Conservation (phyloP, 768 basidiomycete genomes). For the Rickenella mellea region DNA sequence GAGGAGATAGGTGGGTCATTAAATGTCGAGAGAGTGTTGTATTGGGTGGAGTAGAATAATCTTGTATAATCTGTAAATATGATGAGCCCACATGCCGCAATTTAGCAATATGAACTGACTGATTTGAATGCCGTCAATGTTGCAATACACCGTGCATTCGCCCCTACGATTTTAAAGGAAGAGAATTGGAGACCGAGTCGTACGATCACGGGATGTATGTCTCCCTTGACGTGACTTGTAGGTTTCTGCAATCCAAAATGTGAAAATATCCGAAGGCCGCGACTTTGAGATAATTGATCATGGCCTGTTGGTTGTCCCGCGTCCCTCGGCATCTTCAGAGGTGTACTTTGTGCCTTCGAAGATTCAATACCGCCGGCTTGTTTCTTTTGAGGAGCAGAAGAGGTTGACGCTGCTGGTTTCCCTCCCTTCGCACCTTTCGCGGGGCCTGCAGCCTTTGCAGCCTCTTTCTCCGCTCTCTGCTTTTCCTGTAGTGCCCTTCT, state of each 20-base stretch:
- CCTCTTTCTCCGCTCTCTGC: conserved; percentile 70
- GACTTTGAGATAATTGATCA: conserved; percentile 30
- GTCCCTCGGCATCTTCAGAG: not conserved
- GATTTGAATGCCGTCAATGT: conserved; percentile 87
- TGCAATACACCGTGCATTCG: conserved; percentile 92
- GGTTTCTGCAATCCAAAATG: conserved; percentile 75
- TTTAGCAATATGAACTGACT: conserved; percentile 32
- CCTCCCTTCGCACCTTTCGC: conserved; percentile 6
- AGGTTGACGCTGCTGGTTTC: conserved; percentile 5
- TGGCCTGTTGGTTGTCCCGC: conserved; percentile 25
- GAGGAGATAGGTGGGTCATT: conserved; percentile 85
- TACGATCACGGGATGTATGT: conserved; percentile 82
- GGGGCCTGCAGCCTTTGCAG: conserved; percentile 26
- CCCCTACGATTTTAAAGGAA: conserved; percentile 86
- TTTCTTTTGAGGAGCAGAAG: conserved; percentile 7
- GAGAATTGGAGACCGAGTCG: conserved; percentile 85
- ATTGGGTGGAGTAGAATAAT: conserved; percentile 79
- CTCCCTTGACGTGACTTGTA: conserved; percentile 14
- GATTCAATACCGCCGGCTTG: conserved; percentile 4
- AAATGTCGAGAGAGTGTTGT: conserved; percentile 85
- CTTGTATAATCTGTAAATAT: conserved; percentile 68
- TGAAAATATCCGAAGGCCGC: conserved; percentile 74
- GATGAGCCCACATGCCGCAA: conserved; percentile 9
- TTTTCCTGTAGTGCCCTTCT: conserved; percentile 71
- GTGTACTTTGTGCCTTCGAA: no score